Evolutionary conservation across 2,329 filamentous ascomycete species (phyloP), one percentile per base, ranked within the genome.

Genomic region (Tolypocladium amazonense): DNA sequence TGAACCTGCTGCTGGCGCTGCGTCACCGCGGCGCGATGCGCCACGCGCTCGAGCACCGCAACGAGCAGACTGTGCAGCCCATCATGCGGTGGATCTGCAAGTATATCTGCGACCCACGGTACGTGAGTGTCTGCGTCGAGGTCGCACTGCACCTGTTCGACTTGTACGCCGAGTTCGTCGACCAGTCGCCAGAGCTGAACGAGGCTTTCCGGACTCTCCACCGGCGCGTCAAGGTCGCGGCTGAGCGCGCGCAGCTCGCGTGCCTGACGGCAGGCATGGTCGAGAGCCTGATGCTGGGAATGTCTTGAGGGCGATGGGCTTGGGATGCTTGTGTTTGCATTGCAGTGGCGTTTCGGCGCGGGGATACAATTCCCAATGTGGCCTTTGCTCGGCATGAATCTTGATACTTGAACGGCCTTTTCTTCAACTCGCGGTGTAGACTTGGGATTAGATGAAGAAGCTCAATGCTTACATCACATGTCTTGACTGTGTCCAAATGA

Each of bases 241-340:
- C 92, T 14, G 90, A 95, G 73, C 86, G 88, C 68, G 90, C 91
- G 27, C 89, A 96, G 74, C 81, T 89, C 69, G 92, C 93, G 2
- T 87, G 85, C 66, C 86, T 89, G 75, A 92, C 90, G 14, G 83
- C 83, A 65, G 94, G 93, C 2, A 97, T 97, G 92, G 75, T 97
- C 64, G 90, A 93, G 67, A 88, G 76, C 56, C 64, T 85, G 64
- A 84, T 88, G 64, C 37, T 58, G 18, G 56, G 59, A 2, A 30
- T 38, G 11, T 15, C 30, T n/a, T 57, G 41, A 57, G 2, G 50
- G 9, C 12, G 15, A 14, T 35, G 18, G 30, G 27, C 1, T 33
- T 12, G 18, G 30, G 50, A 14, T 35, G 23, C 39, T 47, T 33
- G 41, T 57, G 41, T 35, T 57, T 57, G 56, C 56, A 57, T 57